Conservation (phyloP, 306 rosid species). For the Erythrophleum fordii region DNA sequence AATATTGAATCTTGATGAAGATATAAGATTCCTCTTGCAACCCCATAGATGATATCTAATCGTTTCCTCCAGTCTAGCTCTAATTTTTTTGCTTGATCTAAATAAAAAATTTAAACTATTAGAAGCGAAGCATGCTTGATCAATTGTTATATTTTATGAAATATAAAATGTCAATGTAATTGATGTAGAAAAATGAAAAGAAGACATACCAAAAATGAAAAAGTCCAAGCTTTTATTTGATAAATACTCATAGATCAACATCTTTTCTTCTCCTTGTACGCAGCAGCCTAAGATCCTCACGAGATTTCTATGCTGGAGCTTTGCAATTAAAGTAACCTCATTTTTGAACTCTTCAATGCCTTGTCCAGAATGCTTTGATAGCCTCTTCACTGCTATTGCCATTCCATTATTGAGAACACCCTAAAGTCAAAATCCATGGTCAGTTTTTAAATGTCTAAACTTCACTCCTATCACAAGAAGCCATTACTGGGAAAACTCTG, state of each 20-base stretch:
- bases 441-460: not conserved
- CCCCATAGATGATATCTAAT: not conserved
- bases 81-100: not conserved
- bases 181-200: not conserved
- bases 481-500: not conserved
- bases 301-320: not conserved
- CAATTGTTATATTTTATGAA: not conserved
- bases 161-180: not conserved
- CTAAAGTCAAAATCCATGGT: constrained; percentile 30
- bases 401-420: constrained; percentile 38
- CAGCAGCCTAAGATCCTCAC: constrained; percentile 34
- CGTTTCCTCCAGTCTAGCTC: not conserved
- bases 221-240: constrained; percentile 65
- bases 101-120: constrained; percentile 19
- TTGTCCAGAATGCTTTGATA: constrained; percentile 4
- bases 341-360: not conserved
- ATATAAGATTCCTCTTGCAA: not conserved
- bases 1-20: constrained; percentile 8
- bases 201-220: constrained; percentile 55
- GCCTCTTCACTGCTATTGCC: constrained; percentile 1
- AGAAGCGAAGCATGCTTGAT: not conserved
- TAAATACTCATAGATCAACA: constrained; percentile 69
- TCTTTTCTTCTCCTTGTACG: constrained; percentile 46
- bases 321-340: constrained; percentile 3
- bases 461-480: not conserved